phyloP scores from a whole-genome alignment of 305 asterid species.

The Nicotiana rustica region DNA sequence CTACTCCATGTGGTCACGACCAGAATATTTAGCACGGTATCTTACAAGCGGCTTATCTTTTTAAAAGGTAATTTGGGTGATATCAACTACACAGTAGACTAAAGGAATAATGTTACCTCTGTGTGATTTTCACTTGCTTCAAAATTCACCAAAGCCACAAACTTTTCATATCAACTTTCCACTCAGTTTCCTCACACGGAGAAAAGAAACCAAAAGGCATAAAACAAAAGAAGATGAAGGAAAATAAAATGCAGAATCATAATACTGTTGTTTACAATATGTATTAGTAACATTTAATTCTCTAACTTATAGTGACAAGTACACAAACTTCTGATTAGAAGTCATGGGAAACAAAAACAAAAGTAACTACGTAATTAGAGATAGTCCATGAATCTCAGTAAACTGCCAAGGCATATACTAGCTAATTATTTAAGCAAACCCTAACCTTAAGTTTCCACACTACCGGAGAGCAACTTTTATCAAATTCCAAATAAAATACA shows the following conservation, averaged over 20 bases:
- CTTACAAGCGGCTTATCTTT: background rate
- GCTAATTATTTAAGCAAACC: background rate
- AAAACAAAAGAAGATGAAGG: conserved; percentile 24
- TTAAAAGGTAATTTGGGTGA: background rate
- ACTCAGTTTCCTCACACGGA: background rate
- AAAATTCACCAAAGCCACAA: background rate
- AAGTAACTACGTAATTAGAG: background rate
- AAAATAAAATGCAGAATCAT: conserved; percentile 20
- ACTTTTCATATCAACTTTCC: background rate
- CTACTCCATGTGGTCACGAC: background rate
- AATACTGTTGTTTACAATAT: background rate
- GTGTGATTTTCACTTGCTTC: conserved; percentile 23
- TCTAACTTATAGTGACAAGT: conserved; percentile 15
- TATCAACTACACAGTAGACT: background rate
- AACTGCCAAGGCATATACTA: background rate
- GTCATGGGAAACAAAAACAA: background rate
- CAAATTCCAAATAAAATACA: background rate
- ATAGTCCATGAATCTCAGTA: background rate
- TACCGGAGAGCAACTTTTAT: background rate
- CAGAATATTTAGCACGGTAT: background rate
- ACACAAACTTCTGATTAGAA: background rate
- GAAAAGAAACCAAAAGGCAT: conserved; percentile 6
- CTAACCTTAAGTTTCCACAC: background rate
- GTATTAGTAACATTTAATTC: background rate
- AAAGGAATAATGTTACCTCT: conserved; percentile 11